Percentiles rank a stretch among this genome's conserved stretches.
Conservation (phyloP, 2,329 filamentous ascomycete species). For the Cladosporium velox region DNA sequence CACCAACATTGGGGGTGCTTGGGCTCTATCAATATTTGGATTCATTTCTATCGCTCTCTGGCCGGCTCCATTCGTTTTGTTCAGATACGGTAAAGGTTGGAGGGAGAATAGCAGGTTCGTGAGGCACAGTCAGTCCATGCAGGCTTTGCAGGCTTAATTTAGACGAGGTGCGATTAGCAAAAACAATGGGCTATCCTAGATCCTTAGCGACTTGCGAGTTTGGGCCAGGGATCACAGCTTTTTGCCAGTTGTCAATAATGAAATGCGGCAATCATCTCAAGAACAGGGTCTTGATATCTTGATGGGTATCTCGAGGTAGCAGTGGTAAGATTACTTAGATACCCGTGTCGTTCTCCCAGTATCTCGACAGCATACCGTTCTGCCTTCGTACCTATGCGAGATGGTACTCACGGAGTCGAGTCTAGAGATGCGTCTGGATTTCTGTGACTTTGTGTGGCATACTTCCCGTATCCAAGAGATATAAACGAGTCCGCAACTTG, state of each 20-base stretch:
- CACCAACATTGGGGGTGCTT: conserved; percentile 31
- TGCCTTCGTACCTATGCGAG: too few species aligned
- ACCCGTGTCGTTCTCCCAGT: too few species aligned
- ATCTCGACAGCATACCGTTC: too few species aligned
- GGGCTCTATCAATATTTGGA: conserved; percentile 34
- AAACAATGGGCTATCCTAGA: background rate
- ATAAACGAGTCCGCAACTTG: background rate
- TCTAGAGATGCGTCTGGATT: too few species aligned
- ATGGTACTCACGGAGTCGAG: too few species aligned
- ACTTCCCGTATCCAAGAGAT: too few species aligned
- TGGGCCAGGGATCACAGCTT: too few species aligned
- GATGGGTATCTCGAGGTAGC: too few species aligned
- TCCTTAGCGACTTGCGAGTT: background rate
- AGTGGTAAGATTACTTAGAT: too few species aligned
- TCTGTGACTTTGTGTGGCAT: too few species aligned
- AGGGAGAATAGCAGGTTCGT: conserved; percentile 20
- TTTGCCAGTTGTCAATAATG: background rate
- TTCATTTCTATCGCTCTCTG: conserved; percentile 31
- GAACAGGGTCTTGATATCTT: too few species aligned
- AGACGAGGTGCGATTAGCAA: background rate
- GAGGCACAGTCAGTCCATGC: background rate
- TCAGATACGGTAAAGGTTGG: conserved; percentile 22
- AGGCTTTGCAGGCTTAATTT: background rate
- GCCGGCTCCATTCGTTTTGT: conserved; percentile 23
- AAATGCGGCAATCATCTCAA: too few species aligned